phyloP scores from a whole-genome alignment of 768 basidiomycete genomes.

The Mycena venus region DNA sequence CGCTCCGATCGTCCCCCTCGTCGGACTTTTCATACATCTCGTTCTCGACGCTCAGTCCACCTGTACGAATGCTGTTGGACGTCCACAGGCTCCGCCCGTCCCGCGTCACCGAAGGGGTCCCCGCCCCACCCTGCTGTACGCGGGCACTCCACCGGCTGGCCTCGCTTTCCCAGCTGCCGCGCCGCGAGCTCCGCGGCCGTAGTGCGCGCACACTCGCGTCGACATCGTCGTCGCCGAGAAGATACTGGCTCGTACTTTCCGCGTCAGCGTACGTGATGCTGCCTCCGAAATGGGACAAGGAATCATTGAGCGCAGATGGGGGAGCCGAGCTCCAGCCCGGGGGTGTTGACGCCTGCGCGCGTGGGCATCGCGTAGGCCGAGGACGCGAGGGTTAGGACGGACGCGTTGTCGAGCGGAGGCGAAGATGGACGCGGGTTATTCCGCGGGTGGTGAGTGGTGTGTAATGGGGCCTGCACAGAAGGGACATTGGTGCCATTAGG shows the following conservation, averaged over 20 bases:
- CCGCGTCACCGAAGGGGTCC: constrained; percentile 59
- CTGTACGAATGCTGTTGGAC: constrained; percentile 71
- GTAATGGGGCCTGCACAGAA: constrained; percentile 84
- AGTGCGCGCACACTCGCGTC: constrained; percentile 94
- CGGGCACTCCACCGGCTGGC: constrained; percentile 90
- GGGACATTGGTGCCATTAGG: constrained; percentile 41
- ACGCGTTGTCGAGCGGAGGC: constrained; percentile 93
- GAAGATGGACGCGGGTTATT: constrained; percentile 96
- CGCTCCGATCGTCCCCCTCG: constrained; percentile 35
- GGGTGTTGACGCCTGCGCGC: constrained; percentile 60
- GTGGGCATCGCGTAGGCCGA: constrained; percentile 87
- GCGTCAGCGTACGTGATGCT: constrained; percentile 69
- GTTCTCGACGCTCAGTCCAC: constrained; percentile 65
- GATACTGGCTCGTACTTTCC: constrained; percentile 78
- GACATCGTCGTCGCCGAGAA: constrained; percentile 79
- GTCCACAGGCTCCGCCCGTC: constrained; percentile 72
- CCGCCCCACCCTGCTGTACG: constrained; percentile 59
- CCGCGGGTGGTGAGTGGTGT: constrained; percentile 93
- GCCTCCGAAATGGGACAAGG: constrained; percentile 80
- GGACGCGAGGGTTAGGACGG: constrained; percentile 92
- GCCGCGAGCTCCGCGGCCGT: constrained; percentile 85
- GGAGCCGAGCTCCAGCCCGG: constrained; percentile 58
- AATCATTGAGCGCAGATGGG: constrained; percentile 71
- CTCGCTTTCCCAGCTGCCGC: constrained; percentile 94
- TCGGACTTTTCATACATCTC: constrained; percentile 43